phyloP scores from a whole-genome alignment of 345 rosid species.

The Raphanus raphanistrum region DNA sequence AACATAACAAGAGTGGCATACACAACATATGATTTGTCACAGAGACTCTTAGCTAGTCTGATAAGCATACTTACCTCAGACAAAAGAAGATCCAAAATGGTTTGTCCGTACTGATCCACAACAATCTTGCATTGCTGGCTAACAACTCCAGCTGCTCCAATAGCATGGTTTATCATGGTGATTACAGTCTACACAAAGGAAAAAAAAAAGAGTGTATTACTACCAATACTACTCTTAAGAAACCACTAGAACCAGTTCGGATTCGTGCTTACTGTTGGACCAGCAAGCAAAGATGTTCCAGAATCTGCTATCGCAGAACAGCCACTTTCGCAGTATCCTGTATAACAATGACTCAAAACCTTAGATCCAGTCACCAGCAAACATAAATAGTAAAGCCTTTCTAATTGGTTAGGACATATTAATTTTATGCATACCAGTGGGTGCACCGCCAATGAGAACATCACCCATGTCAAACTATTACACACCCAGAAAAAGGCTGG shows the following conservation, averaged over 20 bases:
- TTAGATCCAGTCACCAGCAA: slow-evolving; percentile 22
- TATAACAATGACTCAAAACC: slow-evolving; percentile 20
- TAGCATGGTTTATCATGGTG: slow-evolving; percentile 81
- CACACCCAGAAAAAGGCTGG: slow-evolving; percentile 5
- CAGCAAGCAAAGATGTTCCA: slow-evolving; percentile 93
- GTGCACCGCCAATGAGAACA: slow-evolving; percentile 69
- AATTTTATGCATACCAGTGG: slow-evolving; percentile 60
- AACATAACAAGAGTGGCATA: background rate
- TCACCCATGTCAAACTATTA: slow-evolving; percentile 90
- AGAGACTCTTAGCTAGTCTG: slow-evolving; percentile 8
- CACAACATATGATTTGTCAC: background rate
- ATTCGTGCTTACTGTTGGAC: slow-evolving; percentile 70
- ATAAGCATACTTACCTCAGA: slow-evolving; percentile 46
- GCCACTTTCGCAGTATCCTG: slow-evolving; percentile 71
- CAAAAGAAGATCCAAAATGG: slow-evolving; percentile 65
- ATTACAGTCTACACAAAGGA: slow-evolving; percentile 54
- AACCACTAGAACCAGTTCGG: background rate
- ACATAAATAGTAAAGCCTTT: slow-evolving; percentile 3
- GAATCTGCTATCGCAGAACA: slow-evolving; percentile 98
- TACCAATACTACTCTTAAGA: background rate
- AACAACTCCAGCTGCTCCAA: slow-evolving; percentile 84
- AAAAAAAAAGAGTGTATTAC: slow-evolving; percentile 5
- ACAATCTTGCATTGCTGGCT: slow-evolving; percentile 86
- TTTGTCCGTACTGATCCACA: slow-evolving; percentile 79
- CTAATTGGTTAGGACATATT: background rate